Evolutionary conservation across 352 stramenopile genomes (phyloP).

Genomic region (Globisporangium ultimum): DNA sequence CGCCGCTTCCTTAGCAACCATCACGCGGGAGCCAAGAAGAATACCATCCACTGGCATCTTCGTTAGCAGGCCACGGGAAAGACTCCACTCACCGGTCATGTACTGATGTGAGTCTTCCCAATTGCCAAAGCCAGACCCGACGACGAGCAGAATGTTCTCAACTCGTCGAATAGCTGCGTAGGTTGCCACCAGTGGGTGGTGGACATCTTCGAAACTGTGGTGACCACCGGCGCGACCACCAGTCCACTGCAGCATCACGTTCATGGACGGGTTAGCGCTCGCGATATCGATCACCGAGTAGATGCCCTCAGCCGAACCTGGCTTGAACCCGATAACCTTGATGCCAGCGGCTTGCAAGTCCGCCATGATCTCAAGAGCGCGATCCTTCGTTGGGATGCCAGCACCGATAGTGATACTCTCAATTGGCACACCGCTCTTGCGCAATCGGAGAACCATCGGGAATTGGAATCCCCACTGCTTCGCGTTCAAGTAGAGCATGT

Average conservation of each 20-base stretch:
- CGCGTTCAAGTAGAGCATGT: conserved; percentile 89
- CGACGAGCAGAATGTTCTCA: conserved; percentile 81
- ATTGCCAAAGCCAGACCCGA: conserved; percentile 86
- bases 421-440: conserved; percentile 74
- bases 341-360: conserved; percentile 67
- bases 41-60: conserved; percentile 85
- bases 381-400: conserved; percentile 77
- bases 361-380: conserved; percentile 74
- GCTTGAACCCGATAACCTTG: conserved; percentile 84
- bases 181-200: conserved; percentile 63
- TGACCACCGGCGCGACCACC: conserved; percentile 80
- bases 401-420: conserved; percentile 87
- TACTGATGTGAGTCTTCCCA: conserved; percentile 80
- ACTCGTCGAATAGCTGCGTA: conserved; percentile 78
- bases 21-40: conserved; percentile 77
- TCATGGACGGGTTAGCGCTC: conserved; percentile 46
- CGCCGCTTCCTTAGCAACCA: conserved; percentile 87
- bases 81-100: conserved; percentile 81
- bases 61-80: conserved; percentile 34
- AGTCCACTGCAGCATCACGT: conserved; percentile 88
- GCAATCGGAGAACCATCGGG: conserved; percentile 82
- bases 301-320: conserved; percentile 76
- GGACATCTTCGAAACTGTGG: conserved; percentile 89
- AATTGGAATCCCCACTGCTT: conserved; percentile 91
- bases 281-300: conserved; percentile 78